Conservation (phyloP, 1,284 basidiomycete species). For the Macrocystidia cucumis region DNA sequence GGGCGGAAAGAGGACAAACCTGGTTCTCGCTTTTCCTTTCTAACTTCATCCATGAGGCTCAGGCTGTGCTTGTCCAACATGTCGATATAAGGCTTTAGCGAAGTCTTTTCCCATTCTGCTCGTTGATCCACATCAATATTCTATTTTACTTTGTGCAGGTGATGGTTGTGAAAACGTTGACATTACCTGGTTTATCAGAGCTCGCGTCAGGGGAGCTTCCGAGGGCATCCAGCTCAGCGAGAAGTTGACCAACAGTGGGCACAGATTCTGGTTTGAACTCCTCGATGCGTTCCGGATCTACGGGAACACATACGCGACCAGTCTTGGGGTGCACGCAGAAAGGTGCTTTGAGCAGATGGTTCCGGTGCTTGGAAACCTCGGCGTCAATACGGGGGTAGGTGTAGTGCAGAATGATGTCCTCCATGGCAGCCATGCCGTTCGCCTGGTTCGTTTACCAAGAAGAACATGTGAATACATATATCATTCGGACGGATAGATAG, state of each 20-base stretch:
- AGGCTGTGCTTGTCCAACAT: constrained; percentile 75
- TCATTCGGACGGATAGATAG: constrained; percentile 3
- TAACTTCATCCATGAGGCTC: constrained; percentile 52
- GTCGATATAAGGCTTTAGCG: constrained; percentile 84
- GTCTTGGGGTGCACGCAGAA: constrained; percentile 98
- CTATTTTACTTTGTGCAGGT: constrained; percentile 3
- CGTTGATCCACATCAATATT: constrained; percentile 1
- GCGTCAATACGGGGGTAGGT: constrained; percentile 96
- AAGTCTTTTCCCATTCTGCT: constrained; percentile 65
- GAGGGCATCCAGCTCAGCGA: constrained; percentile 68
- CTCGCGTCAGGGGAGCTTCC: constrained; percentile 25
- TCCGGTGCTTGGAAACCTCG: constrained; percentile 95
- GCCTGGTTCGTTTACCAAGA: constrained; percentile 24
- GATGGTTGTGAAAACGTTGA: constrained; percentile 41
- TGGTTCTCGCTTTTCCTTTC: constrained; percentile 41
- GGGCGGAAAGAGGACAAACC: constrained; percentile 20
- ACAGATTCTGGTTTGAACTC: constrained; percentile 82
- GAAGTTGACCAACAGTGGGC: constrained; percentile 80
- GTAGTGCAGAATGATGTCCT: constrained; percentile 91
- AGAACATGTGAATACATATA: too few species aligned
- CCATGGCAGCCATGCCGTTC: constrained; percentile 41
- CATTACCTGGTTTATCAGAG: constrained; percentile 22
- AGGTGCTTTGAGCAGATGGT: constrained; percentile 96
- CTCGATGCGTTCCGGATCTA: constrained; percentile 75
- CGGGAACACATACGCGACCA: constrained; percentile 90